Evolutionary conservation across 257 asterid genomes (phyloP).

Genomic region (Solanum medicagineum): DNA sequence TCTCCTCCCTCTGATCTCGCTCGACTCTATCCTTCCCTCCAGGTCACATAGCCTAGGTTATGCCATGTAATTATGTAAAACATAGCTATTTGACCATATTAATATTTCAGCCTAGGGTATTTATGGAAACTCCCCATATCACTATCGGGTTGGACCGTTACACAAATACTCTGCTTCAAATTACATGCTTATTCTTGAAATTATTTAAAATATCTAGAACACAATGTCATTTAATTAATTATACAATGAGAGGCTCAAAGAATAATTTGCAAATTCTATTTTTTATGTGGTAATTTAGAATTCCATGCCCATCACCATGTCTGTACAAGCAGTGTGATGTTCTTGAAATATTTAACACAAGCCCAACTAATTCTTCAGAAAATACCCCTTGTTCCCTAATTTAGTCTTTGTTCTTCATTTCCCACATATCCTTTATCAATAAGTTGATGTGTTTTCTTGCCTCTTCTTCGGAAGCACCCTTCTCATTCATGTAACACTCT

Average conservation of each 20-base stretch:
- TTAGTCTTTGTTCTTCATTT: background rate
- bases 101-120: no score
- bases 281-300: background rate
- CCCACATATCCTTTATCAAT: constrained; percentile 7
- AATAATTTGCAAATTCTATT: background rate
- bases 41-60: no score
- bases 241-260: background rate
- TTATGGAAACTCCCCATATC: no score
- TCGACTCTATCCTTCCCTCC: no score
- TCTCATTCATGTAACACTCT: constrained; percentile 8
- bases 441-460: background rate
- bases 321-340: background rate
- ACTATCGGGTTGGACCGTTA: no score
- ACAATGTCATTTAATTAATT: no score
- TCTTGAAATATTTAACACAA: background rate
- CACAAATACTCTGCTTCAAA: no score
- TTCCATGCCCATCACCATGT: background rate
- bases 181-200: no score
- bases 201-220: no score
- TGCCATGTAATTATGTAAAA: no score
- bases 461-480: constrained; percentile 1
- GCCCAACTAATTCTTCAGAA: background rate
- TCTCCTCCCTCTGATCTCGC: no score
- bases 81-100: no score
- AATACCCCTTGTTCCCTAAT: background rate